phyloP scores from a whole-genome alignment of 2,329 filamentous ascomycete species.

The Penicillium sp. region DNA sequence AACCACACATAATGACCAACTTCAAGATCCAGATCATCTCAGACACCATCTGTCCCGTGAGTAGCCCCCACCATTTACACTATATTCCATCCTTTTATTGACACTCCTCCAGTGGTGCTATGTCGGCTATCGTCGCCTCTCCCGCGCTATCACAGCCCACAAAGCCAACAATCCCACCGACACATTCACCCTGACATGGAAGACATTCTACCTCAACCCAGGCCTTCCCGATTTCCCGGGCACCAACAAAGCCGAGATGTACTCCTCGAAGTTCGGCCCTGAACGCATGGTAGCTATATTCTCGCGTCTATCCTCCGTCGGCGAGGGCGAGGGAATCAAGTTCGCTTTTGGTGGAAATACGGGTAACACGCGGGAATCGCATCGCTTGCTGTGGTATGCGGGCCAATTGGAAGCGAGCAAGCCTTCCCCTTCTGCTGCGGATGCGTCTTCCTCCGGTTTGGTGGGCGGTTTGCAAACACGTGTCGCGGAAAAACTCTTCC shows the following conservation, averaged over 20 bases:
- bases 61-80: constrained; percentile 9
- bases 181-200: constrained; percentile 74
- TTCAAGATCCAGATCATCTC: constrained; percentile 77
- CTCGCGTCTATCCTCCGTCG: constrained; percentile 60
- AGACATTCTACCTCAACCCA: constrained; percentile 80
- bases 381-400: constrained; percentile 74
- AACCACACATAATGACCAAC: constrained; percentile 61
- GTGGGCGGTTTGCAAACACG: constrained; percentile 58
- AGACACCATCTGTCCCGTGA: constrained; percentile 76
- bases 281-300: constrained; percentile 63
- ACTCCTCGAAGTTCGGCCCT: constrained; percentile 65
- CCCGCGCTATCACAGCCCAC: constrained; percentile 70
- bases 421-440: background rate
- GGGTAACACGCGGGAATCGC: constrained; percentile 78
- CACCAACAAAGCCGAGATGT: constrained; percentile 60
- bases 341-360: constrained; percentile 73
- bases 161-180: constrained; percentile 66
- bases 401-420: constrained; percentile 52
- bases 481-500: constrained; percentile 67
- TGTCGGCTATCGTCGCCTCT: constrained; percentile 75
- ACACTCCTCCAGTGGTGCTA: constrained; percentile 63
- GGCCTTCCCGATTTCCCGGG: constrained; percentile 56
- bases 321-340: constrained; percentile 68
- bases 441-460: constrained; percentile 15
- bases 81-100: background rate